Evolutionary conservation across 371 early-diverging fungal genomes (phyloP).

Genomic region (Mucor racemosus): DNA sequence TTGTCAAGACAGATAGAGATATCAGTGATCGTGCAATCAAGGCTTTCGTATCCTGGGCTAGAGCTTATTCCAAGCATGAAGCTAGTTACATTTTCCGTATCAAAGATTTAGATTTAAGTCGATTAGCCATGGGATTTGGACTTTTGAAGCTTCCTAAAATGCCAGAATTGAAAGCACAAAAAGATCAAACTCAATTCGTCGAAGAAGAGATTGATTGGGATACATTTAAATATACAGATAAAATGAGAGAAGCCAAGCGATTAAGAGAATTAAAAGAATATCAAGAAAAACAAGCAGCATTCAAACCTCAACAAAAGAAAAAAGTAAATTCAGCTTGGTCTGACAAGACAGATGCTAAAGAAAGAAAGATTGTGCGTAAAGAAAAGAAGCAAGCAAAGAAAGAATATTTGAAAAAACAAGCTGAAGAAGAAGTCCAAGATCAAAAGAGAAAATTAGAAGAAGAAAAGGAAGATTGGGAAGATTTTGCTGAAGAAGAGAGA

Average conservation of each 20-base stretch:
- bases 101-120: conserved; percentile 81
- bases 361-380: conserved; percentile 64
- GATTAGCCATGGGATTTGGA: conserved; percentile 78
- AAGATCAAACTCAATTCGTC: background rate
- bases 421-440: conserved; percentile 40
- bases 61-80: conserved; percentile 92
- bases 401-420: conserved; percentile 58
- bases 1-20: conserved; percentile 75
- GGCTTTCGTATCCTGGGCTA: conserved; percentile 91
- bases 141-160: conserved; percentile 86
- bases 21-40: conserved; percentile 73
- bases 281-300: conserved; percentile 32
- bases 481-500: conserved; percentile 52
- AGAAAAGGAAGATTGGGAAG: conserved; percentile 62
- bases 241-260: conserved; percentile 79
- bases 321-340: conserved; percentile 70
- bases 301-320: conserved; percentile 30
- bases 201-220: conserved; percentile 45
- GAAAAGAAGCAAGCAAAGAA: conserved; percentile 71
- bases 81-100: conserved; percentile 89
- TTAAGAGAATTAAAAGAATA: conserved; percentile 59
- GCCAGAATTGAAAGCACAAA: conserved; percentile 81
- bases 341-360: conserved; percentile 68
- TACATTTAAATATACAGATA: conserved; percentile 69
- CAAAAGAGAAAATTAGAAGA: conserved; percentile 55